A percentile compares a stretch with the other conserved stretches of the same genome.
These are phyloP conservation scores for Hypoxylon sp. DNA, from an alignment of 2,329 filamentous ascomycete genomes.

Conservation along the genomic window DNA sequence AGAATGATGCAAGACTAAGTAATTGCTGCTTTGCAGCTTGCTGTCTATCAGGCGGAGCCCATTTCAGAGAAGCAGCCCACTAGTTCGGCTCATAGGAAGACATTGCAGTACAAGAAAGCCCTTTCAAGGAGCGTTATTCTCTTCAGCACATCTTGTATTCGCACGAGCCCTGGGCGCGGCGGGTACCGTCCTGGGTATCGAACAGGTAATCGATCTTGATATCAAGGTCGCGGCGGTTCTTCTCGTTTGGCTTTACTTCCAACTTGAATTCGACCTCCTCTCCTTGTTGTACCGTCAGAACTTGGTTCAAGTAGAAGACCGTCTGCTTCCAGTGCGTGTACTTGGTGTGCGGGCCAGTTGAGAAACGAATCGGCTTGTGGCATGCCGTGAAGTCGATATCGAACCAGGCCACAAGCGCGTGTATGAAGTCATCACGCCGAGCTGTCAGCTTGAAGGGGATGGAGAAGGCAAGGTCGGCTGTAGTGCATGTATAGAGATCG, in stretches of 20 bases:
- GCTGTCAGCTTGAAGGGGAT: constrained; percentile 80
- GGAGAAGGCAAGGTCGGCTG: constrained; percentile 85
- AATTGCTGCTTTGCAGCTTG: constrained; percentile 20
- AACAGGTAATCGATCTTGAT: constrained; percentile 88
- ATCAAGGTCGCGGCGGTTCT: constrained; percentile 95
- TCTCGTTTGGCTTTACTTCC: constrained; percentile 87
- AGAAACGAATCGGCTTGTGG: constrained; percentile 98
- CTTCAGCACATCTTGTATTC: constrained; percentile 82
- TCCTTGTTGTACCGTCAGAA: constrained; percentile 89
- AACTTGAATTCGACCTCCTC: constrained; percentile 82
- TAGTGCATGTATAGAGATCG: constrained; percentile 91
- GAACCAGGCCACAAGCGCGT: constrained; percentile 98
- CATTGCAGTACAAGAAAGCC: constrained; percentile 3
- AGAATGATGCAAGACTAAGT: constrained; percentile 37
- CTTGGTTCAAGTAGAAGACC: constrained; percentile 95
- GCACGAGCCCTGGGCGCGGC: constrained; percentile 76
- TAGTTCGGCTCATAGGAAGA: constrained; percentile 8
- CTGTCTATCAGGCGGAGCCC: constrained; percentile 1
- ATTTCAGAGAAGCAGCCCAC: constrained; percentile 3
- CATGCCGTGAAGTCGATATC: constrained; percentile 98
- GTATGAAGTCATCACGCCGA: constrained; percentile 92
- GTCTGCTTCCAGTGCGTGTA: constrained; percentile 99
- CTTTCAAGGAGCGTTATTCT: neutral
- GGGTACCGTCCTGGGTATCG: constrained; percentile 78
- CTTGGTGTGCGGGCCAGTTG: constrained; percentile 96